phyloP scores from a whole-genome alignment of 2,329 filamentous ascomycete species.

The Nemania sp. region DNA sequence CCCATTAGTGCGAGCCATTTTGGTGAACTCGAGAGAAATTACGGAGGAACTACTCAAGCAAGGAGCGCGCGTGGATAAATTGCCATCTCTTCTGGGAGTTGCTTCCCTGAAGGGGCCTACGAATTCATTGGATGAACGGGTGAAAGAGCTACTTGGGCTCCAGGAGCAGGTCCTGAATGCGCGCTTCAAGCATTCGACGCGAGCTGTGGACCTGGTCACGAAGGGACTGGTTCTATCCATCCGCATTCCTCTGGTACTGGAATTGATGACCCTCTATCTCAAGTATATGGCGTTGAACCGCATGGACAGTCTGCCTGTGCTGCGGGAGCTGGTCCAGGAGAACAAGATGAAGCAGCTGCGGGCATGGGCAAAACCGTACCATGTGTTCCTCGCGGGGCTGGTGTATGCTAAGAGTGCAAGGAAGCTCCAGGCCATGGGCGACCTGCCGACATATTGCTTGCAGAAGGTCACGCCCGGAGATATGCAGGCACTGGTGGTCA shows the following conservation, averaged over 20 bases:
- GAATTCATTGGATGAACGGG: not conserved
- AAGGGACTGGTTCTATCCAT: not conserved
- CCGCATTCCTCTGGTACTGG: not conserved
- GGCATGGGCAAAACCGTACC: not conserved
- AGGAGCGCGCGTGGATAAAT: constrained; percentile 5
- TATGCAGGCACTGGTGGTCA: too few species aligned
- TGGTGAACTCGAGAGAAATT: constrained; percentile 3
- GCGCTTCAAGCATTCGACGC: not conserved
- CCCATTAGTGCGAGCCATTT: constrained; percentile 11
- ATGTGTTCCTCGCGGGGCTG: not conserved
- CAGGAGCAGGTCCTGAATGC: not conserved
- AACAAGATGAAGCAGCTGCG: constrained; percentile 1
- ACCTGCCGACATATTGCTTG: too few species aligned
- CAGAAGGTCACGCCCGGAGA: too few species aligned
- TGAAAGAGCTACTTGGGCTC: not conserved
- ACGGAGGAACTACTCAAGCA: constrained; percentile 1
- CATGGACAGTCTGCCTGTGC: not conserved
- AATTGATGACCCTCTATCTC: not conserved
- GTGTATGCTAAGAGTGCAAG: not conserved
- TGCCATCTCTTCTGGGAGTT: constrained; percentile 1
- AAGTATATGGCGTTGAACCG: not conserved
- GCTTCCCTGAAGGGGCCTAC: not conserved
- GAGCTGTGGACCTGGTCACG: not conserved
- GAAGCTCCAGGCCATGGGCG: too few species aligned
- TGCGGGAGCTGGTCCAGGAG: constrained; percentile 1